A percentile compares a stretch with the other conserved stretches of the same genome.
Conservation (phyloP, 2,329 filamentous ascomycete species). For the Aspergillus cejpii region DNA sequence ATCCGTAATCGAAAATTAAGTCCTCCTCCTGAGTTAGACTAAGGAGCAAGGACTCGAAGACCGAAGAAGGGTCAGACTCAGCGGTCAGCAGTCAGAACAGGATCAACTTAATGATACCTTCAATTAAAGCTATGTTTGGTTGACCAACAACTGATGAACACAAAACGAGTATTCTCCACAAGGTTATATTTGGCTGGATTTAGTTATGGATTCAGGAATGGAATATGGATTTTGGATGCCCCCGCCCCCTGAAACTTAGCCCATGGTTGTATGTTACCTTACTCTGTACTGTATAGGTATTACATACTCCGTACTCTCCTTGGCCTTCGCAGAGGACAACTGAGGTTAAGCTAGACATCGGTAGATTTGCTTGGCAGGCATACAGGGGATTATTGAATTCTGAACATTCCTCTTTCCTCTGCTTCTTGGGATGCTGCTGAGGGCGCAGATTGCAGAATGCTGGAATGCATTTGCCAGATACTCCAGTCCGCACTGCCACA, state of each 20-base stretch:
- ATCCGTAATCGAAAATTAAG: no score
- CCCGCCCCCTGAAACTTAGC: slow-evolving; percentile 16
- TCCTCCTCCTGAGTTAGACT: no score
- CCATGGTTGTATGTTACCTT: not conserved
- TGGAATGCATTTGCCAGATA: not conserved
- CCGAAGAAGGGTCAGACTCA: no score
- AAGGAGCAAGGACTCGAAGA: no score
- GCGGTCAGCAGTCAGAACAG: no score
- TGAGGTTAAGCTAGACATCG: no score
- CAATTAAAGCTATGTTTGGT: slow-evolving; percentile 8
- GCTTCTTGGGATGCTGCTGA: slow-evolving; percentile 18
- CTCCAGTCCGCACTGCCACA: not conserved
- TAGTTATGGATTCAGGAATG: not conserved
- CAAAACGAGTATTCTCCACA: slow-evolving; percentile 10
- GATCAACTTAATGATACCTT: no score
- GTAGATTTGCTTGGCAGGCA: no score
- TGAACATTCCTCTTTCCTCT: no score
- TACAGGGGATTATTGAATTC: no score
- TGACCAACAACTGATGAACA: slow-evolving; percentile 18
- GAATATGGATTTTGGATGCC: not conserved
- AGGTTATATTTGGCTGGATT: slow-evolving; percentile 19
- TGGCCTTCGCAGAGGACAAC: no score
- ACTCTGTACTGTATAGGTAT: not conserved
- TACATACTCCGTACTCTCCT: no score
- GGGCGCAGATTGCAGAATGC: slow-evolving; percentile 20